Evolutionary conservation across 331 rosid genomes (phyloP), one percentile per base, ranked within the genome.

Genomic region (Pyrus hybrid): DNA sequence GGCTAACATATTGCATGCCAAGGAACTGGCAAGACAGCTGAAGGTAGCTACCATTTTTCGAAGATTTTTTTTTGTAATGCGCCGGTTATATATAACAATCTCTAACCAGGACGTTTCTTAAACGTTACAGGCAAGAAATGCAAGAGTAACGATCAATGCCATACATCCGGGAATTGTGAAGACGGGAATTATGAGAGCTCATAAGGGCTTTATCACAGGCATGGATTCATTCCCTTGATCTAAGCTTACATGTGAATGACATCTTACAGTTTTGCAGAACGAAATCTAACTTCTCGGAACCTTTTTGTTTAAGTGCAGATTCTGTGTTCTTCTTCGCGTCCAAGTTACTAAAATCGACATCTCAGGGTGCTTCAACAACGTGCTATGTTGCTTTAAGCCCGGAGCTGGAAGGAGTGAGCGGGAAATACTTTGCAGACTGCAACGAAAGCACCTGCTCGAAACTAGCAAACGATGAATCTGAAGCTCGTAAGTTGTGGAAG

Each of bases 131-230:
- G 93, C 81, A 63, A 90, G 91, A 81, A 92, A 95, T 82, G 99
- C 91, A 54, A 89, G 88, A 72, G 97, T 95, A 33, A 90, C 97
- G 13, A 83, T 92, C 75, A 92, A 92, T 65, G 96, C 97, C 73
- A 83, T 95, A 17, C 99, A 92, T 79, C 99, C 99, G 4, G 99
- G 99, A 25, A 86, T 95, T n/a, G 99, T 95, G 53, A 92, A 88
- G 85, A 95, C 99, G 0, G 99, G 92, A 32, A 95, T 95, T 72
- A 89, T 90, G 4, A 88, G 93, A 83, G 99, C 97, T 63, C 99
- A 92, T 56, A 94, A 90, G 80, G 92, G 99, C 63, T 74, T 95
- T 43, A 79, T 95, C 75, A 88, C 97, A 69, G 97, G 99, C 81
- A 82, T 63, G 79, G 17, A 80, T 53, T 41, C 61, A 29, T 33